These are phyloP conservation scores for Paecilomyces niveus DNA, from an alignment of 2,329 filamentous ascomycete genomes.

Conservation along the genomic window DNA sequence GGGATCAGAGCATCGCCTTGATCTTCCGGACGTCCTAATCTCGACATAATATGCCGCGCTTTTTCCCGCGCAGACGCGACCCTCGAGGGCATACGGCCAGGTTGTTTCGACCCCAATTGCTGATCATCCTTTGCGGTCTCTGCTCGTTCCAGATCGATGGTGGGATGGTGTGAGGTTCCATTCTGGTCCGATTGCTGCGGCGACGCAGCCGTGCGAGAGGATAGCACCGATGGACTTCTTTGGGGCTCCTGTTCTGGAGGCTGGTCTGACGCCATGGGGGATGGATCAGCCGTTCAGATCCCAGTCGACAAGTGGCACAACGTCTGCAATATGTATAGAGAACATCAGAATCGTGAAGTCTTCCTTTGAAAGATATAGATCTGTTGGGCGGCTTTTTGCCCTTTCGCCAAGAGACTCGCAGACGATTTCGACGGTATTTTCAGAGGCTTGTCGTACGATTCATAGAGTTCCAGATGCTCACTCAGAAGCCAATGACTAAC, in stretches of 20 bases:
- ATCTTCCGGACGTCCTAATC: conserved; percentile 7
- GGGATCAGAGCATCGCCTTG: conserved; percentile 7
- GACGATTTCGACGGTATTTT: neutral
- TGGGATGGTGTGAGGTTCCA: neutral
- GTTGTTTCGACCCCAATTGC: neutral
- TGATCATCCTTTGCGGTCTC: neutral
- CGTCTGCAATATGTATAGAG: neutral
- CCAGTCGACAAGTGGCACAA: neutral
- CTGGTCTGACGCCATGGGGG: neutral
- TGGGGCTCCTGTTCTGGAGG: neutral
- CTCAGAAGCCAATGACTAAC: neutral
- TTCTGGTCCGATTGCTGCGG: neutral
- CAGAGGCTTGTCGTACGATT: neutral
- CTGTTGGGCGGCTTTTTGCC: neutral
- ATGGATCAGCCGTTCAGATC: neutral
- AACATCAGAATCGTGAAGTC: neutral
- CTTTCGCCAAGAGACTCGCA: neutral
- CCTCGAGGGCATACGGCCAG: neutral
- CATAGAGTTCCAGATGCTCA: neutral
- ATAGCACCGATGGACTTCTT: neutral
- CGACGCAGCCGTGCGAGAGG: neutral
- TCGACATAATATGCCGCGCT: conserved; percentile 5
- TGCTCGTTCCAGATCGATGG: neutral
- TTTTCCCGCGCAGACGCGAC: conserved; percentile 2
- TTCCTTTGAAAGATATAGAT: neutral